Conservation (phyloP, 768 basidiomycete genomes). For the Paxillus ammoniavirescens region DNA sequence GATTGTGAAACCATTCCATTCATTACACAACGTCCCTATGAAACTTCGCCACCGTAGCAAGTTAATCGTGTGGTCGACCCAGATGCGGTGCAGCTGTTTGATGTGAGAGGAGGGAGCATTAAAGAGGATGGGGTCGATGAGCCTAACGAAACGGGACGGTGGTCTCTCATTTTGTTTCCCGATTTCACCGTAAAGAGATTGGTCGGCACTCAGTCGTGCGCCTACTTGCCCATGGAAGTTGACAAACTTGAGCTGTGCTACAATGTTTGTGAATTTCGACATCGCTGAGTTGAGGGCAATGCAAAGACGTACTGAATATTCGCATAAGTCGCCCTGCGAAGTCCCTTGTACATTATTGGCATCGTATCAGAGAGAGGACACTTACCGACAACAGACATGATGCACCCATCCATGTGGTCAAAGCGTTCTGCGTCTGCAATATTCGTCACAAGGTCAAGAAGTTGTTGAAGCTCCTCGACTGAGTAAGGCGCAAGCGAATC, state of each 20-base stretch:
- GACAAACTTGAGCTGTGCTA: slow-evolving; percentile 19
- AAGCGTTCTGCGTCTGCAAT: background rate
- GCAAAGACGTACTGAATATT: background rate
- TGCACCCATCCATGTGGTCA: background rate
- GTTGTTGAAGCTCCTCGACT: background rate
- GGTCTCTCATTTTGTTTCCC: background rate
- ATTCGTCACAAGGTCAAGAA: background rate
- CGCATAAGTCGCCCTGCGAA: background rate
- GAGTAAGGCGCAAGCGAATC: background rate
- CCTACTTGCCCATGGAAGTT: slow-evolving; percentile 37
- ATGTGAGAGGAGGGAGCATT: background rate
- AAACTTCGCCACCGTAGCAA: slow-evolving; percentile 1
- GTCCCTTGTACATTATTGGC: background rate
- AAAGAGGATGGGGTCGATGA: slow-evolving; percentile 1
- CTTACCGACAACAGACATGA: background rate
- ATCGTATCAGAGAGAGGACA: too few species aligned
- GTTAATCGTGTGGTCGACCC: slow-evolving; percentile 7
- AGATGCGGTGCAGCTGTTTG: slow-evolving; percentile 1
- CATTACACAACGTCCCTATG: background rate
- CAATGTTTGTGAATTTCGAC: background rate
- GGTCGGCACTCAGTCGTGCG: slow-evolving; percentile 31
- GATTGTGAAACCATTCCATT: slow-evolving; percentile 8
- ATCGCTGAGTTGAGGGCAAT: too few species aligned
- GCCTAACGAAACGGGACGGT: background rate
- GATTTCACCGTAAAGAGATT: slow-evolving; percentile 20